Base-by-base conservation (phyloP, 352 stramenopile species). In the Phytopythium aichiense region DNA sequence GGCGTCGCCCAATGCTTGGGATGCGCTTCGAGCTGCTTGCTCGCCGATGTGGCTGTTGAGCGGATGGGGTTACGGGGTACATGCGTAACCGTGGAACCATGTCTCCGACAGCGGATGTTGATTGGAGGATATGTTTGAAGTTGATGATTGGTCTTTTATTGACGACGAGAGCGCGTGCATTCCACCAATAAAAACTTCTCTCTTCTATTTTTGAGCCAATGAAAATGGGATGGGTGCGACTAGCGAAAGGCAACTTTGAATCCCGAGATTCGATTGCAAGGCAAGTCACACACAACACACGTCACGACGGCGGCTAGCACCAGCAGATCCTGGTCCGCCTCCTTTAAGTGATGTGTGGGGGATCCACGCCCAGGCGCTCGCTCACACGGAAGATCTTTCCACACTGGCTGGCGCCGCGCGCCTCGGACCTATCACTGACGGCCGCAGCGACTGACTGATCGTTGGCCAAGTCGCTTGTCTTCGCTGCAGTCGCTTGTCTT, bases 171-270 rank as follows among this genome's bases (percentile, higher is more conserved):
- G 35, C n/a, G 52, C 20, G 52, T 58, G 52, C 16, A 58, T 58
- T 42, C 31, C 13, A 12, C 52, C 52, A 58, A 45, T 58, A 4
- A 20, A 20, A 12, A 11, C 6, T 4, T 5, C 7, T 40, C 35
- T 16, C 35, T 45, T 13, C 8, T 0, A 1, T 8, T 31, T 51
- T 51, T 31, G 2, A 51, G 11, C 52, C 30, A 30, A n/a, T 43
- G 0, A 7, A 13, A 58, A 31, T 9, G 33, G 2, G 4, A 7
- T 12, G 12, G 22, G 12, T 31, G 52, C 52, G 52, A 58, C 52
- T 58, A 45, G 33, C 33, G 52, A 58, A 58, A 58, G 31, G 33
- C 50, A 56, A 56, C 50, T 7, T 56, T 7, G 50, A 56, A 56
- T 56, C 50, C 6, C 50, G 50, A 56, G 50, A 56, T 56, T 56